Evolutionary conservation across 345 rosid species (phyloP).

Genomic region (Theobroma cacao): DNA sequence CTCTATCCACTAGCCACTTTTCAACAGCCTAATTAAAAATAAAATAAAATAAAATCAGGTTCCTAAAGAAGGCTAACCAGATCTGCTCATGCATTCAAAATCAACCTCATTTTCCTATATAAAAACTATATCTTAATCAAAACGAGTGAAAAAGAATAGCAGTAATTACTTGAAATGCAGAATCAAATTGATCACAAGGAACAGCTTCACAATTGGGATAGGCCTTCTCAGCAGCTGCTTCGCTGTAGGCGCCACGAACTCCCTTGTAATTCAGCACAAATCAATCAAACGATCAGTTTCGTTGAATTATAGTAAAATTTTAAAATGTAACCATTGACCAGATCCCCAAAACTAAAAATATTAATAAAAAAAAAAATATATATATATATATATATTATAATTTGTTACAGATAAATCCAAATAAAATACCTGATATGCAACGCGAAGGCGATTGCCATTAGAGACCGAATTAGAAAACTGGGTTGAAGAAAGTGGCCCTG

Average conservation of each 20-base stretch:
- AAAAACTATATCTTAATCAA: not conserved
- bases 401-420: not conserved
- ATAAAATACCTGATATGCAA: conserved; percentile 79
- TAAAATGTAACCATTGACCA: not conserved
- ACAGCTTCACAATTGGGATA: conserved; percentile 95
- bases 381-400: not conserved
- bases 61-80: not conserved
- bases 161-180: conserved; percentile 74
- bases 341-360: too few relatives aligned
- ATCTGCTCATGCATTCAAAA: conserved; percentile 9
- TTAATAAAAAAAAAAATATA: not conserved
- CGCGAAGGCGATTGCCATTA: conserved; percentile 75
- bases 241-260: conserved; percentile 90
- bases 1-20: conserved; percentile 87
- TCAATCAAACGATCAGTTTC: conserved; percentile 8
- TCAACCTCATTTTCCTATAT: not conserved
- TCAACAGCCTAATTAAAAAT: conserved; percentile 2
- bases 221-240: conserved; percentile 93
- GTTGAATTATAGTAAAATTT: not conserved
- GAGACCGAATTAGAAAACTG: conserved; percentile 44
- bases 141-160: not conserved
- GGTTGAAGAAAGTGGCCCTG: conserved; percentile 80
- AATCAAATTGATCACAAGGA: conserved; percentile 95
- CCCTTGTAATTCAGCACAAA: conserved; percentile 45
- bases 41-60: not conserved